Conservation (phyloP, 2,329 filamentous ascomycete species). For the Mollisiaceae sp. region DNA sequence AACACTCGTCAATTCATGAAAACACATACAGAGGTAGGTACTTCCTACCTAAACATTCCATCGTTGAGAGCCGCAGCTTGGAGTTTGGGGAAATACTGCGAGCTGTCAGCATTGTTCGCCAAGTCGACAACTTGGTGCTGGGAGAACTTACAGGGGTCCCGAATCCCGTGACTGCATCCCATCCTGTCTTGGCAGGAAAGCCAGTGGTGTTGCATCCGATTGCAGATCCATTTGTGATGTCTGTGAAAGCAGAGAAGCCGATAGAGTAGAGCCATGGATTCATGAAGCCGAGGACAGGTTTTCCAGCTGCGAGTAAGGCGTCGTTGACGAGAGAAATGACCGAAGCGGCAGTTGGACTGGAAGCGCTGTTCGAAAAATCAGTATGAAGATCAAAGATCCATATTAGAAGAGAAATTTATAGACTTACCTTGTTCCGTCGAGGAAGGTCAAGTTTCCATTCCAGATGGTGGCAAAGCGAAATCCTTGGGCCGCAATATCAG, state of each 20-base stretch:
- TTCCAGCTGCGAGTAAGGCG: slow-evolving; percentile 57
- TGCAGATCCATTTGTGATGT: slow-evolving; percentile 46
- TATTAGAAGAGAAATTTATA: not conserved
- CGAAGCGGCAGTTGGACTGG: slow-evolving; percentile 59
- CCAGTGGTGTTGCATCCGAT: slow-evolving; percentile 44
- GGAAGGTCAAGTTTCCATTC: slow-evolving; percentile 43
- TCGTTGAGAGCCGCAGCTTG: slow-evolving; percentile 17
- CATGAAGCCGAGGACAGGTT: slow-evolving; percentile 48
- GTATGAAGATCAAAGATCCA: not conserved
- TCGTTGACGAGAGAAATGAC: slow-evolving; percentile 67
- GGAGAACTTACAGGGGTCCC: slow-evolving; percentile 40
- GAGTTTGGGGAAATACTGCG: slow-evolving; percentile 15
- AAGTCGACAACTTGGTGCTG: not conserved
- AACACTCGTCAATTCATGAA: slow-evolving; percentile 10
- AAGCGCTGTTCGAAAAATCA: slow-evolving; percentile 47
- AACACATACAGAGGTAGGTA: slow-evolving; percentile 3
- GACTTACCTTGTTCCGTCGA: slow-evolving; percentile 50
- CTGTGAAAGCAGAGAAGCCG: slow-evolving; percentile 46
- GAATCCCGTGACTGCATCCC: slow-evolving; percentile 46
- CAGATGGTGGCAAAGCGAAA: slow-evolving; percentile 55
- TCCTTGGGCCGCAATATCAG: slow-evolving; percentile 60
- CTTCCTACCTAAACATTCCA: slow-evolving; percentile 16
- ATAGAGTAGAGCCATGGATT: slow-evolving; percentile 49
- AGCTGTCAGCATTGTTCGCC: not conserved
- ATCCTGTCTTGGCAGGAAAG: slow-evolving; percentile 40